phyloP scores from a whole-genome alignment of 306 rosid species.

The Medicago lupulina region DNA sequence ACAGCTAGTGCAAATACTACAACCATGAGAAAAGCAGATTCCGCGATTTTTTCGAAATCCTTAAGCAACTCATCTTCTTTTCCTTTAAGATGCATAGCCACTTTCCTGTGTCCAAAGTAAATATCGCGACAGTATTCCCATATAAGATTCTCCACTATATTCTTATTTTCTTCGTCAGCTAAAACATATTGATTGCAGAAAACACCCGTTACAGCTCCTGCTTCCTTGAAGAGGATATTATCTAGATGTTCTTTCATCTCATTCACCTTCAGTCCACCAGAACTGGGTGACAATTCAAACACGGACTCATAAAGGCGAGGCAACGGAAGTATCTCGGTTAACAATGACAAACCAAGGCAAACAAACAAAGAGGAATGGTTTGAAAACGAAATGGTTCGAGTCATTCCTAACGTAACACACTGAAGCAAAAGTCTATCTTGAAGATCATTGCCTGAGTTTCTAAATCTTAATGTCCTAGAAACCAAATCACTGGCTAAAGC shows the following conservation, averaged over 20 bases:
- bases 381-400: constrained; percentile 67
- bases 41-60: constrained; percentile 75
- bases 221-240: constrained; percentile 75
- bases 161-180: constrained; percentile 65
- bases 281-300: constrained; percentile 44
- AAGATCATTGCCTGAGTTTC: constrained; percentile 31
- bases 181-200: constrained; percentile 77
- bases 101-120: constrained; percentile 69
- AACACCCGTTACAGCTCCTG: constrained; percentile 73
- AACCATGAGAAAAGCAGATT: constrained; percentile 90
- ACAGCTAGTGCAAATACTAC: constrained; percentile 84
- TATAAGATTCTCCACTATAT: constrained; percentile 67
- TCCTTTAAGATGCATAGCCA: constrained; percentile 61
- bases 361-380: constrained; percentile 61
- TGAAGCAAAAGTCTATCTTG: constrained; percentile 58
- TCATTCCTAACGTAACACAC: constrained; percentile 71
- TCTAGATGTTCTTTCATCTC: constrained; percentile 68
- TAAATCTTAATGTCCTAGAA: constrained; percentile 43
- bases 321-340: constrained; percentile 77
- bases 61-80: constrained; percentile 56
- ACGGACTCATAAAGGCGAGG: constrained; percentile 54
- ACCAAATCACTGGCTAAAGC: constrained; percentile 55
- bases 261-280: constrained; percentile 46
- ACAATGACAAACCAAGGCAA: constrained; percentile 70
- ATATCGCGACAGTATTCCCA: constrained; percentile 76